Evolutionary conservation across 257 asterid genomes (phyloP).

Genomic region (Forsythia suspensa): DNA sequence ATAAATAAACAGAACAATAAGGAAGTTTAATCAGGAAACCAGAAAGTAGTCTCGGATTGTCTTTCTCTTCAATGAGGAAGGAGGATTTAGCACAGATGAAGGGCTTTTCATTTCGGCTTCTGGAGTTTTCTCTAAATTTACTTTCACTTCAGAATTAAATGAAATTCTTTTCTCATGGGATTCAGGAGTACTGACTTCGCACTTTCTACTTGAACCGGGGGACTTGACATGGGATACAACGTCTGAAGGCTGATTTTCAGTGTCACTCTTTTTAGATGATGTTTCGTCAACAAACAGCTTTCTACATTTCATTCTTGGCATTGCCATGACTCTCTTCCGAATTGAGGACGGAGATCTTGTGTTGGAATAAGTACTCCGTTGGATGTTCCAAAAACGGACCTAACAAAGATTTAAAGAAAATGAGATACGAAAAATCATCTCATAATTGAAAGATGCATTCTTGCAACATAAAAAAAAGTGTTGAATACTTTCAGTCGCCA

Average conservation of each 20-base stretch:
- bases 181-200: slow-evolving; percentile 65
- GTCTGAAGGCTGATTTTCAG: slow-evolving; percentile 17
- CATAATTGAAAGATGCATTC: background rate
- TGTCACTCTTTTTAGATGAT: slow-evolving; percentile 24
- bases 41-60: slow-evolving; percentile 82
- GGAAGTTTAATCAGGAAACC: slow-evolving; percentile 35
- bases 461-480: background rate
- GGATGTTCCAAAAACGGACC: slow-evolving; percentile 84
- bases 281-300: slow-evolving; percentile 63
- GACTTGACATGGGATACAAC: slow-evolving; percentile 19
- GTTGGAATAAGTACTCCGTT: slow-evolving; percentile 70
- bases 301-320: slow-evolving; percentile 53
- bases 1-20: background rate
- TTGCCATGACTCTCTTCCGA: slow-evolving; percentile 67
- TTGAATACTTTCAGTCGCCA: no score
- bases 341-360: slow-evolving; percentile 79
- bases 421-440: background rate
- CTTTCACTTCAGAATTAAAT: slow-evolving; percentile 39
- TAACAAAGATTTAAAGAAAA: slow-evolving; percentile 21
- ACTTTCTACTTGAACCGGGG: slow-evolving; percentile 30
- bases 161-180: slow-evolving; percentile 49
- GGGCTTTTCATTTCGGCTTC: slow-evolving; percentile 71
- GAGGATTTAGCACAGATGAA: slow-evolving; percentile 82
- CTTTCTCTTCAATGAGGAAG: slow-evolving; percentile 76
- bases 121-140: slow-evolving; percentile 50